These are phyloP conservation scores for Colletotrichum sp. DNA, from an alignment of 2,329 filamentous ascomycete genomes.

Conservation along the genomic window DNA sequence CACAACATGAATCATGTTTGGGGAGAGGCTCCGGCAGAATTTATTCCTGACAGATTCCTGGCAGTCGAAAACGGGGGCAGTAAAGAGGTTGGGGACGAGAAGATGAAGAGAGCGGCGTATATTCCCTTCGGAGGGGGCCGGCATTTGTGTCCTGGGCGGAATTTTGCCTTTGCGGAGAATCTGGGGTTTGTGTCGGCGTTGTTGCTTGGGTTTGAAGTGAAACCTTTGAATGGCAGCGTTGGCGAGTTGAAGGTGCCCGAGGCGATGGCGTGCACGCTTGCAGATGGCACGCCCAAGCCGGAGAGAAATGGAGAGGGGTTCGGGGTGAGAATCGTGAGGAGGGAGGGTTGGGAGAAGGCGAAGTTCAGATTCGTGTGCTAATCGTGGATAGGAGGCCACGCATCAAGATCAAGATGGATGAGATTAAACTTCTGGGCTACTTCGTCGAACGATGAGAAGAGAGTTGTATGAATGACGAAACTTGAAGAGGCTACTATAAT, in stretches of 20 bases:
- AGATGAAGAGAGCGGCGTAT: not conserved
- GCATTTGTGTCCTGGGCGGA: not conserved
- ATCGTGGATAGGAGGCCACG: not conserved
- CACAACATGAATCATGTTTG: not conserved
- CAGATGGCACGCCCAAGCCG: not conserved
- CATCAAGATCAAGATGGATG: not conserved
- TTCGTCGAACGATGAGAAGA: not conserved
- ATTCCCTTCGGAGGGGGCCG: not conserved
- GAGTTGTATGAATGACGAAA: rapidly evolving
- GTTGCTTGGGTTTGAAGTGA: not conserved
- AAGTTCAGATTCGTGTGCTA: not conserved
- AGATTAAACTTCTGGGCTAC: not conserved
- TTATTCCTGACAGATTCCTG: not conserved
- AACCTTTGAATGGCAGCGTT: not conserved
- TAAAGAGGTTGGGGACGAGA: not conserved
- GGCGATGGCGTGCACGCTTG: not conserved
- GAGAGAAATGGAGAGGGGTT: not conserved
- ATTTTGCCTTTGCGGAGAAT: not conserved
- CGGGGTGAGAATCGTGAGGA: not conserved
- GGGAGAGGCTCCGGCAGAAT: not conserved
- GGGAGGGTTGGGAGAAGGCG: not conserved
- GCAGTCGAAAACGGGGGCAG: not conserved
- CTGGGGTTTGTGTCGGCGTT: not conserved
- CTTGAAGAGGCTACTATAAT: not conserved
- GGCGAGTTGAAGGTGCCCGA: not conserved